Conservation (phyloP, 2,329 filamentous ascomycete genomes). For the Aspergillus udagawae region DNA sequence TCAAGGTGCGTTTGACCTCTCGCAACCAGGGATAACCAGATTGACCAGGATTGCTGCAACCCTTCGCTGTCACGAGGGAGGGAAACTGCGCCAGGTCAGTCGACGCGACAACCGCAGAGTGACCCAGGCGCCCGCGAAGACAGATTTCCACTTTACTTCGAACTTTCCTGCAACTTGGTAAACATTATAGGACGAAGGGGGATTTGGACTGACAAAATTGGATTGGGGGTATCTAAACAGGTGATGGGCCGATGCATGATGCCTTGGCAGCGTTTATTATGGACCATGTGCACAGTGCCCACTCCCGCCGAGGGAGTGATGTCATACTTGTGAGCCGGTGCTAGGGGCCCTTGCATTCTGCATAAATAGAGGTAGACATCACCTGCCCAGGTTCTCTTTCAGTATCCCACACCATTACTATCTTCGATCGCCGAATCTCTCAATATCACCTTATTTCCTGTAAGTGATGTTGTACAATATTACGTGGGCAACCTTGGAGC, state of each 20-base stretch:
- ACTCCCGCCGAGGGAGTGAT: background rate
- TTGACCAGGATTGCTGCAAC: too few relatives aligned
- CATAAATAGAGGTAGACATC: background rate
- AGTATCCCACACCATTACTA: background rate
- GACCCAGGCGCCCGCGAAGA: too few relatives aligned
- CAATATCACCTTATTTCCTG: background rate
- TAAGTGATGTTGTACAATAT: background rate
- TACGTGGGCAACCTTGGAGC: background rate
- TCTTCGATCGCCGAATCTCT: background rate
- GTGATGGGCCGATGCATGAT: background rate
- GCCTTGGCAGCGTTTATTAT: constrained; percentile 1
- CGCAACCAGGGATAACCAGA: too few relatives aligned
- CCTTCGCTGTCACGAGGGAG: too few relatives aligned
- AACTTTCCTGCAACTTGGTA: background rate
- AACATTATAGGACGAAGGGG: background rate
- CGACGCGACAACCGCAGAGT: too few relatives aligned
- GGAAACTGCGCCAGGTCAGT: too few relatives aligned
- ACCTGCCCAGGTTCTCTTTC: background rate
- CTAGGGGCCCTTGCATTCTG: background rate
- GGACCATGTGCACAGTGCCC: background rate
- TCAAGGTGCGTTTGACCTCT: too few relatives aligned
- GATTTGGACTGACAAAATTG: background rate
- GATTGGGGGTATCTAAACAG: background rate
- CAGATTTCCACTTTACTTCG: too few relatives aligned
- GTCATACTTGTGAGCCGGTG: background rate